Conservation (phyloP, 495 filamentous ascomycete genomes). For the Penicillium cosmopolitanum region DNA sequence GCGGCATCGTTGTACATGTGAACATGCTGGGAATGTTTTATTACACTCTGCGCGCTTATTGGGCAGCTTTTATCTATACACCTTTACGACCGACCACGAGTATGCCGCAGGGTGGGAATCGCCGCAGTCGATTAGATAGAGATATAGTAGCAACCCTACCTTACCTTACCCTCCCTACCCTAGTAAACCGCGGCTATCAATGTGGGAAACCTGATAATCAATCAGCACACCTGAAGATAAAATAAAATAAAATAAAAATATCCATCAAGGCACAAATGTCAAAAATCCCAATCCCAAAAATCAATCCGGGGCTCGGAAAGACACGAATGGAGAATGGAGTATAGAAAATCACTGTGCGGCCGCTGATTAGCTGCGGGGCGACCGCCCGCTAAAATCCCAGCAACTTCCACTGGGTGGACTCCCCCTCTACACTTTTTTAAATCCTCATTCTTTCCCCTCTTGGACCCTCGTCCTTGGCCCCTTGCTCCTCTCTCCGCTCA, state of each 20-base stretch:
- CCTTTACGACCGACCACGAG: conserved; percentile 1
- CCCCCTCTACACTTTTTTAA: conserved; percentile 22
- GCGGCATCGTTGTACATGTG: conserved; percentile 84
- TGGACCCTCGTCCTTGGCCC: conserved; percentile 25
- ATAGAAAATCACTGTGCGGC: conserved; percentile 35
- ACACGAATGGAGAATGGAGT: conserved; percentile 14
- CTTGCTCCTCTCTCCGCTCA: conserved; percentile 6
- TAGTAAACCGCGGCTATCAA: no score
- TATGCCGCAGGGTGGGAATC: not conserved
- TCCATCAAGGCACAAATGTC: no score
- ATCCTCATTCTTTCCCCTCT: conserved; percentile 27
- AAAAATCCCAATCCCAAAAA: not conserved
- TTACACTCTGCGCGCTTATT: no score
- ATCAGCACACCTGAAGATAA: no score
- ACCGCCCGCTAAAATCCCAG: conserved; percentile 49
- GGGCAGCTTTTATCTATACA: no score
- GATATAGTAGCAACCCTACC: no score
- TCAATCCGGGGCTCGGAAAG: conserved; percentile 6
- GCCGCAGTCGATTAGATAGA: no score
- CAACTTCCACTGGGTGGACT: conserved; percentile 16
- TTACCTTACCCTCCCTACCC: no score
- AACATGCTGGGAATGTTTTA: not conserved
- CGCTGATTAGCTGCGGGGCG: conserved; percentile 50
- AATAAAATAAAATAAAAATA: no score
- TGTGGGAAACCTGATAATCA: no score